These are phyloP conservation scores for Blastobotrys malaysiensis DNA, from an alignment of 1,139 yeast species.

Conservation along the genomic window DNA sequence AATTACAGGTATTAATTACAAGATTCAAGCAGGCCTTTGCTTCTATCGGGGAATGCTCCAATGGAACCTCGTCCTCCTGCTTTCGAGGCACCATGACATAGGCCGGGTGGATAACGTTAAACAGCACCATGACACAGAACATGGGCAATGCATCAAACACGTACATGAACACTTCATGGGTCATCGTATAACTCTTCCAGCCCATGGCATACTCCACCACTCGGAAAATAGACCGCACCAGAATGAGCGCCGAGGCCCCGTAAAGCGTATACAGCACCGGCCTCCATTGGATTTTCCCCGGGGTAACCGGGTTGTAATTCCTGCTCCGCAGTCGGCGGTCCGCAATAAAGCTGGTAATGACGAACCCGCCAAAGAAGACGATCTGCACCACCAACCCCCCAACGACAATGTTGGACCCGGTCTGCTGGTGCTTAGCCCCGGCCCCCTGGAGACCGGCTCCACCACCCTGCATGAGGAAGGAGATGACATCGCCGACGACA, in stretches of 20 bases:
- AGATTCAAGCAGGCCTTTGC: background rate
- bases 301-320: conserved; percentile 6
- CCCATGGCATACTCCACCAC: conserved; percentile 40
- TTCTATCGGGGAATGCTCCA: background rate
- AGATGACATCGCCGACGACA: conserved; percentile 42
- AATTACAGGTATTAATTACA: no score
- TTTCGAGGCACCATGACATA: conserved; percentile 8
- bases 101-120: conserved; percentile 13
- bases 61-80: background rate
- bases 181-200: conserved; percentile 32
- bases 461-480: conserved; percentile 39
- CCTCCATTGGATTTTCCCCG: conserved; percentile 18
- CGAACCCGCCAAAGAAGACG: conserved; percentile 35
- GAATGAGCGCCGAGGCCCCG: conserved; percentile 32
- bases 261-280: conserved; percentile 23
- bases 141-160: conserved; percentile 33
- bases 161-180: conserved; percentile 38
- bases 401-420: conserved; percentile 21
- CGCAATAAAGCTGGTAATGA: conserved; percentile 15
- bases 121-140: conserved; percentile 14
- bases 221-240: conserved; percentile 41
- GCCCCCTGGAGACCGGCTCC: conserved; percentile 42
- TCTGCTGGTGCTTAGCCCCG: conserved; percentile 13
- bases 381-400: conserved; percentile 36
- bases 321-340: conserved; percentile 13